Evolutionary conservation across 371 early-diverging fungal genomes (phyloP), one percentile per base, ranked within the genome.

Genomic region (Mucor mucedo): DNA sequence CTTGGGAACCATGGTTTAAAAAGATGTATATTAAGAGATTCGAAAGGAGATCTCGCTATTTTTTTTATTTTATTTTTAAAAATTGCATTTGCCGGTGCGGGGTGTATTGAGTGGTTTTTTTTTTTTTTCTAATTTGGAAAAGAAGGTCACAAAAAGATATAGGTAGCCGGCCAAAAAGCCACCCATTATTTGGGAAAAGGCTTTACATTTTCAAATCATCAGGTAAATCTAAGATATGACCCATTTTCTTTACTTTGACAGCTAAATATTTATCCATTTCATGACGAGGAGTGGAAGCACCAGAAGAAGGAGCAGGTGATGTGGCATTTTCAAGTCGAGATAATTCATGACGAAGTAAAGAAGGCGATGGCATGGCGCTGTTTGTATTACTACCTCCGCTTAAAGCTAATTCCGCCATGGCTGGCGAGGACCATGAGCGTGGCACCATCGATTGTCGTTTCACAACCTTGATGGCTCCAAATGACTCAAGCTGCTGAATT

Each of bases 391-490:
- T 65, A 60, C 63, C 52, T 42, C 47, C 62, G 16, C 14, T 38
- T 11, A 40, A 35, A 35, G 35, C 30, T 10, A 62, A 39, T 5
- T 61, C 40, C 27, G 38, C 29, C 4, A 63, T 49, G 0, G 52
- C 40, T 8, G 82, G 75, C 9, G 76, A 70, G 2, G 75, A 73
- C 92, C 92, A 92, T 52, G 89, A 89, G 39, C 85, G 85, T 10
- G 97, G 98, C 10, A 95, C 78, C 97, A 98, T 96, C 3, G 93
- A 85, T 38, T 93, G 87, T 38, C 95, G 90, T 65, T 92, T 89
- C 3, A 84, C 85, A 2, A 98, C 90, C 49, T 84, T 84, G 66
- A 92, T 82, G 1, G 79, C 72, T 5, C 91, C 90, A 65, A 77
- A 89, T 1, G 78, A 79, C 47, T 87, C 82, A 28, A 97, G 63